Conservation (phyloP, 176 grass and related monocot species). For the Hsuehochloa calcarea region DNA sequence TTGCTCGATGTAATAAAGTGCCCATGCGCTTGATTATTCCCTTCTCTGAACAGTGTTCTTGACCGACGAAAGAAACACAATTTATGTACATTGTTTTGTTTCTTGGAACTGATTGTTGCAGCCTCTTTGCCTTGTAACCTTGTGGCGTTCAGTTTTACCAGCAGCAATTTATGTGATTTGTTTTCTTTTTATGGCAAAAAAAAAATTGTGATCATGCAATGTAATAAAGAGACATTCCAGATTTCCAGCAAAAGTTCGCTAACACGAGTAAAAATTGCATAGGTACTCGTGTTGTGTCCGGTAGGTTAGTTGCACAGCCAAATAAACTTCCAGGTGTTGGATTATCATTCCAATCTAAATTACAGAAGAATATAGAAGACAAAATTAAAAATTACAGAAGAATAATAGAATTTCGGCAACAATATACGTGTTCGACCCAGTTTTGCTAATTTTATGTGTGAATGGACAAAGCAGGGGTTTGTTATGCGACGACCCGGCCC, state of each 20-base stretch:
- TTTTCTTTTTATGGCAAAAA: background rate
- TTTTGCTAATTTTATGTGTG: no score
- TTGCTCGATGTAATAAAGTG: constrained; percentile 68
- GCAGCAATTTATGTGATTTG: background rate
- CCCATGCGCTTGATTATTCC: constrained; percentile 22
- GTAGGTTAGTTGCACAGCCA: no score
- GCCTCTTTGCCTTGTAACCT: background rate
- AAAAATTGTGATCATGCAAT: background rate
- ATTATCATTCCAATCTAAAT: no score
- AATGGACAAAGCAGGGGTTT: no score
- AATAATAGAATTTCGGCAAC: no score
- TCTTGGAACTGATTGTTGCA: background rate
- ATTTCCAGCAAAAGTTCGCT: background rate
- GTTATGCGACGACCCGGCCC: background rate
- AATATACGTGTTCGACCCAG: no score
- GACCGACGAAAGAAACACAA: background rate
- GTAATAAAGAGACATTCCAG: background rate
- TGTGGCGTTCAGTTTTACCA: background rate
- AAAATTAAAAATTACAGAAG: no score
- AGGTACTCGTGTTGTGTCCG: background rate
- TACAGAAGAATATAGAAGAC: no score
- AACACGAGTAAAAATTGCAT: background rate
- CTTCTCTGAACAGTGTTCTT: background rate
- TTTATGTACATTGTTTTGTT: constrained; percentile 32
- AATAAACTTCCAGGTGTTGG: no score